These are phyloP conservation scores for Geoglossum cookeanum DNA, from an alignment of 2,329 filamentous ascomycete species.

Conservation along the genomic window DNA sequence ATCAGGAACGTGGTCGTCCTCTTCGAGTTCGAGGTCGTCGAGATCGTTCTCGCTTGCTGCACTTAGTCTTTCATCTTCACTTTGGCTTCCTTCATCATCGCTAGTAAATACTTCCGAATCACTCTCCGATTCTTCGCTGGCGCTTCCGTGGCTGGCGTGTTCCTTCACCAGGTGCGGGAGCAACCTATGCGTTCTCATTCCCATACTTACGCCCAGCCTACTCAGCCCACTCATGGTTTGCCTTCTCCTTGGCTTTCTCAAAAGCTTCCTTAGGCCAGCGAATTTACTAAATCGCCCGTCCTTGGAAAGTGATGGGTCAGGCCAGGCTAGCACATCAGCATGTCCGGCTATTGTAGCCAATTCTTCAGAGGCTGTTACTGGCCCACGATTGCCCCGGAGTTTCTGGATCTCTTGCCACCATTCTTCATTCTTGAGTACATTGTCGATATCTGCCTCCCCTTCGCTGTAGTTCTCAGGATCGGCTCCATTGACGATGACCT, in stretches of 20 bases:
- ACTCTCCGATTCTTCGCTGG: slow-evolving; percentile 24
- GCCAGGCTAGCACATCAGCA: slow-evolving; percentile 30
- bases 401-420: slow-evolving; percentile 68
- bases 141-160: slow-evolving; percentile 25
- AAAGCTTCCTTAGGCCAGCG: slow-evolving; percentile 40
- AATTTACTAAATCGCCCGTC: slow-evolving; percentile 28
- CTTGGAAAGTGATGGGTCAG: slow-evolving; percentile 29
- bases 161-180: slow-evolving; percentile 38
- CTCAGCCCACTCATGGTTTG: slow-evolving; percentile 28
- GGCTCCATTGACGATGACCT: slow-evolving; percentile 58
- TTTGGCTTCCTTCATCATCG: slow-evolving; percentile 22
- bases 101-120: slow-evolving; percentile 7
- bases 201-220: slow-evolving; percentile 43
- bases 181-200: slow-evolving; percentile 58
- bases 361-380: slow-evolving; percentile 23
- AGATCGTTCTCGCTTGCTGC: slow-evolving; percentile 25
- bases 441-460: slow-evolving; percentile 40
- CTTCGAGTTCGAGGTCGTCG: slow-evolving; percentile 15
- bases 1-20: not conserved
- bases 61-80: slow-evolving; percentile 23
- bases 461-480: slow-evolving; percentile 30
- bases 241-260: slow-evolving; percentile 38
- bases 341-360: slow-evolving; percentile 24
- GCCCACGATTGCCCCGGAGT: slow-evolving; percentile 18
- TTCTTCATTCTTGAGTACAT: slow-evolving; percentile 47